Percentiles rank a stretch among this genome's conserved stretches.
phyloP scores from a whole-genome alignment of 73 alveolate species.

The Halteria grandinella region DNA sequence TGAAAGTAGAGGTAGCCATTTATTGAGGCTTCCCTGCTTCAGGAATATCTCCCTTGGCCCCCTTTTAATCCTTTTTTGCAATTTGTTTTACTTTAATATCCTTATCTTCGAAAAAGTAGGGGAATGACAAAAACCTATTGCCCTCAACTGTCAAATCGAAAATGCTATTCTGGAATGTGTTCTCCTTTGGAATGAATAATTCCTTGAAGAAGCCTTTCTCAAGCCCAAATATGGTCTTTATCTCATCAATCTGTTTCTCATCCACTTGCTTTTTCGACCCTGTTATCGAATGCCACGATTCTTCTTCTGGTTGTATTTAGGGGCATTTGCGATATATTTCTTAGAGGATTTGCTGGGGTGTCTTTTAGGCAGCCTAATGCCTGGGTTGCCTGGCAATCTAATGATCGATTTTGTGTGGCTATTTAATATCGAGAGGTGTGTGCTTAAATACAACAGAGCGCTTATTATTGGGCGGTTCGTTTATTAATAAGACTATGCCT shows the following conservation, averaged over 20 bases:
- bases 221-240: constrained; percentile 3
- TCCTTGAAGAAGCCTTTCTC: constrained; percentile 28
- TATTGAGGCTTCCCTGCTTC: too few relatives aligned
- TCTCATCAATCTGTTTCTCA: not conserved
- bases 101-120: constrained; percentile 15
- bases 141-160: constrained; percentile 22
- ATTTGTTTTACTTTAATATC: not conserved
- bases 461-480: constrained; percentile 49
- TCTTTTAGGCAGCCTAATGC: not conserved
- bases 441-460: constrained; percentile 26
- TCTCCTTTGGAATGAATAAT: constrained; percentile 43
- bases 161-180: constrained; percentile 19
- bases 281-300: not conserved
- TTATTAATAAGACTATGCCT: constrained; percentile 25
- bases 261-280: not conserved
- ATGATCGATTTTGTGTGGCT: too few relatives aligned
- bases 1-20: constrained; percentile 18
- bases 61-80: constrained; percentile 20
- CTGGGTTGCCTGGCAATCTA: not conserved
- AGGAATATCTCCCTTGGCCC: not conserved
- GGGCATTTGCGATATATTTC: constrained; percentile 1
- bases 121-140: constrained; percentile 28
- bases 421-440: too few relatives aligned
- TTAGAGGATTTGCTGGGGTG: not conserved
- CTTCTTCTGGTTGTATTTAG: not conserved